Conservation (phyloP, 2,329 filamentous ascomycete species). For the Penicillium nordicum region DNA sequence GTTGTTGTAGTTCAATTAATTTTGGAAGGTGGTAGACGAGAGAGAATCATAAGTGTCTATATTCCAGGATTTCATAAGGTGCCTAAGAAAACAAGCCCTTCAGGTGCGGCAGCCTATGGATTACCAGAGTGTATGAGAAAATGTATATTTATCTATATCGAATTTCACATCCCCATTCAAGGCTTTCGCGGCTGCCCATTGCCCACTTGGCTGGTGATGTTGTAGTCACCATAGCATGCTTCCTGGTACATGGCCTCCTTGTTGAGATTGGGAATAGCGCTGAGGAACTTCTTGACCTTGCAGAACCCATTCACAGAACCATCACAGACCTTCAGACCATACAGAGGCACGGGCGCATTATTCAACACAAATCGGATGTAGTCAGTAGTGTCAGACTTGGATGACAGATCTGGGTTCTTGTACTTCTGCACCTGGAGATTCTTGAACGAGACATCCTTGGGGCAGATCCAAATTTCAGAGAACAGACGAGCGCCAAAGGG, state of each 20-base stretch:
- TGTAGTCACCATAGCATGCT: slow-evolving; percentile 30
- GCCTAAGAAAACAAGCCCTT: background rate
- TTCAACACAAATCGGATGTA: slow-evolving; percentile 32
- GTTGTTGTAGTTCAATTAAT: background rate
- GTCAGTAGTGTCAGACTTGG: slow-evolving; percentile 9
- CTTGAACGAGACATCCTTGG: slow-evolving; percentile 18
- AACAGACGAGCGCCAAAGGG: slow-evolving; percentile 54
- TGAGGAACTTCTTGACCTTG: slow-evolving; percentile 23
- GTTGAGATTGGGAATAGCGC: slow-evolving; percentile 18
- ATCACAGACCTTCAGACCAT: slow-evolving; percentile 25
- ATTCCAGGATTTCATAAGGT: background rate
- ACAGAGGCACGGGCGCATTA: slow-evolving; percentile 24
- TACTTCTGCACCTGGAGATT: slow-evolving; percentile 40
- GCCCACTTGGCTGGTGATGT: slow-evolving; percentile 22
- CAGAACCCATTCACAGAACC: slow-evolving; percentile 27
- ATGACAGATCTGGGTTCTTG: slow-evolving; percentile 25
- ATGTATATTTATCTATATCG: background rate
- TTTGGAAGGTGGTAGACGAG: no score
- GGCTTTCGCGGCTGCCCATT: slow-evolving; percentile 12
- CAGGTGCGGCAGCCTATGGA: background rate
- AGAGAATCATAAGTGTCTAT: no score
- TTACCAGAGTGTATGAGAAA: background rate
- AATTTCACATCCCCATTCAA: background rate
- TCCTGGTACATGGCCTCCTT: slow-evolving; percentile 27
- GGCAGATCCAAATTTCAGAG: slow-evolving; percentile 55